Evolutionary conservation across 148 eudicot species (phyloP), one percentile per base, ranked within the genome.

Genomic region (Diospyros kaki): DNA sequence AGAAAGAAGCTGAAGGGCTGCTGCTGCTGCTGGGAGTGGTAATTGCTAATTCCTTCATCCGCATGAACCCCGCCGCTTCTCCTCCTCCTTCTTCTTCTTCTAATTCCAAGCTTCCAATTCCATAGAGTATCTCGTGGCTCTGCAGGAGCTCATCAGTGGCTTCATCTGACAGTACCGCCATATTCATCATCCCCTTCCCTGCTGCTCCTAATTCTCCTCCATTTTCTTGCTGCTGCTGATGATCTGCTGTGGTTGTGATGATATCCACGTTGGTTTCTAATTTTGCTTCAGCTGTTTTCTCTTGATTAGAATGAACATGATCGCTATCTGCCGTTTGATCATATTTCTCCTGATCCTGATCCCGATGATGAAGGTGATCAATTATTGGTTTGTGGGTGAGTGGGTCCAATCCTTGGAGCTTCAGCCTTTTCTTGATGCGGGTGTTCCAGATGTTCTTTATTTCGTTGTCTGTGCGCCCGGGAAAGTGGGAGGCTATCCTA

Each of bases 361-460:
- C 52, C 6, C 8, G 0, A 48, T 4, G 4, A 40, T 75, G 45
- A 39, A 60, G n/a, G 11, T 62, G 71, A n/a, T 71, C 82, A 41
- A 76, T 38, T 28, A 28, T 28, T 11, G 80, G 86, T 52, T 81
- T 63, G 53, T 85, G 85, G 10, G 84, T 82, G 10, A 71, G 45
- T 17, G 69, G 83, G 77, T 85, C 85, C 28, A 80, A 11, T 46
- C 80, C 86, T 0, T 41, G 67, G 2, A 56, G 61, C 69, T 74
- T 86, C 40, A 86, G 44, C 74, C 74, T 83, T 64, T 83, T 86
- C 84, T 83, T 86, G 67, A 86, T 83, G 58, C 76, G 65, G 6
- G 88, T 86, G 78, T 86, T 83, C 88, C 88, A 86, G 53, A 73
- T 76, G 73, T 86, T 85, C 78, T 85, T 85, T 46, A 85, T 83